Conservation (phyloP, 1,139 yeast species). For the Suhomyces coccinellae region DNA sequence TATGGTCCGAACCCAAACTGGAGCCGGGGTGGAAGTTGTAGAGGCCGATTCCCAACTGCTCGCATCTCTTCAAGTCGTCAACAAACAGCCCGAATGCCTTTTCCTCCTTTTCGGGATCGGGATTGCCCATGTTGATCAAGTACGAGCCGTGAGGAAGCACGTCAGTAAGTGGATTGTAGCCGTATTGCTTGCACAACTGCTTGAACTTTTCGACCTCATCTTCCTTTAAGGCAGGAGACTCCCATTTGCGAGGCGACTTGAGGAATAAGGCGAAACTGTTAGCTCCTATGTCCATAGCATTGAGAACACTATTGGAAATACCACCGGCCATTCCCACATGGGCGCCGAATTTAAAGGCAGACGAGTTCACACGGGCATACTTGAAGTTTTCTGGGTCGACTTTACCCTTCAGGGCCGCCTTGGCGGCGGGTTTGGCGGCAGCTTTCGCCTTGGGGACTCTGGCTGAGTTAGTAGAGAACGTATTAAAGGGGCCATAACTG, state of each 20-base stretch:
- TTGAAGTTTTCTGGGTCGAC: constrained; percentile 13
- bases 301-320: constrained; percentile 70
- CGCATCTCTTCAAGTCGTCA: constrained; percentile 88
- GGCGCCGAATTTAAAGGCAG: constrained; percentile 67
- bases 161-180: constrained; percentile 74
- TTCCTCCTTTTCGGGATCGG: constrained; percentile 74
- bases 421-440: constrained; percentile 1
- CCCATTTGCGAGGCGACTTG: constrained; percentile 91
- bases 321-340: constrained; percentile 78
- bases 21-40: constrained; percentile 98
- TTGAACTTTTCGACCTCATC: constrained; percentile 70
- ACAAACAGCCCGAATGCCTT: constrained; percentile 78
- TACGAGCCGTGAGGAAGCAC: constrained; percentile 94
- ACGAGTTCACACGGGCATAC: constrained; percentile 21
- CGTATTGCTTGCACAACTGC: constrained; percentile 56
- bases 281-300: constrained; percentile 75
- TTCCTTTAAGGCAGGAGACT: constrained; percentile 67
- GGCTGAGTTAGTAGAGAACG: neutral
- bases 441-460: constrained; percentile 3
- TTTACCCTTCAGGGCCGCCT: constrained; percentile 7
- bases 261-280: constrained; percentile 88
- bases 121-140: constrained; percentile 88
- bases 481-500: neutral
- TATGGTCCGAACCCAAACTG: constrained; percentile 70
- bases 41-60: constrained; percentile 74